Percentiles rank a stretch among this genome's conserved stretches.
Conservation (phyloP, 2,329 filamentous ascomycete species). For the Botryotinia narcissicola region DNA sequence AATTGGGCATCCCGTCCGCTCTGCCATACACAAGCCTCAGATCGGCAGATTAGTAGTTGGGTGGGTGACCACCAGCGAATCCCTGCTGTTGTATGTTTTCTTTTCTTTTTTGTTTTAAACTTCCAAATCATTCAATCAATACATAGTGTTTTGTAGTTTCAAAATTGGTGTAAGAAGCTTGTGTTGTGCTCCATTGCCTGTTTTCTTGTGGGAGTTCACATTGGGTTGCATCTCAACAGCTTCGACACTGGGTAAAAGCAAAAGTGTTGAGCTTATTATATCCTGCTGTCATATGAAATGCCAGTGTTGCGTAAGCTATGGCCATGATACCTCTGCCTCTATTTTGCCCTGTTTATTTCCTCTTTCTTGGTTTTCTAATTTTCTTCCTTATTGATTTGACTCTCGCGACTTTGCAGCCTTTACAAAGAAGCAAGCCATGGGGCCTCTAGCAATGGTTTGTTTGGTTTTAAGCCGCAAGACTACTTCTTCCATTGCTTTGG, state of each 20-base stretch:
- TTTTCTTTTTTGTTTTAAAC: neutral
- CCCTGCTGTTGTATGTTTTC: conserved; percentile 14
- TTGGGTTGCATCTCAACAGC: neutral
- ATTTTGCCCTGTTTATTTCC: too few species aligned
- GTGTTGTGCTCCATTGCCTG: neutral
- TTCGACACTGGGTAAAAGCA: too few species aligned
- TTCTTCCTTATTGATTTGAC: neutral
- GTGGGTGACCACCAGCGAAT: conserved; percentile 9
- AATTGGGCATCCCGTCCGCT: neutral
- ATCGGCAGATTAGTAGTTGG: conserved; percentile 15
- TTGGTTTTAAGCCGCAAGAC: neutral
- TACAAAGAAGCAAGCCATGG: neutral
- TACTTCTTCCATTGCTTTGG: neutral
- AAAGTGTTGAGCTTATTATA: neutral
- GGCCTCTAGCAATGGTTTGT: neutral
- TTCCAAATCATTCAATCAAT: neutral
- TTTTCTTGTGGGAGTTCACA: neutral
- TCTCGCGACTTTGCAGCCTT: neutral
- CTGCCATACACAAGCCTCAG: conserved; percentile 11
- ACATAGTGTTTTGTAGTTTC: neutral
- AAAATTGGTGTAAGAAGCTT: neutral
- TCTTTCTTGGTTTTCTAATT: neutral
- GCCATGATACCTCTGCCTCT: neutral
- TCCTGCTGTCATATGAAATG: neutral
- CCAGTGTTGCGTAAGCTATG: neutral